phyloP scores from a whole-genome alignment of 345 rosid genomes.

The Murraya paniculata region DNA sequence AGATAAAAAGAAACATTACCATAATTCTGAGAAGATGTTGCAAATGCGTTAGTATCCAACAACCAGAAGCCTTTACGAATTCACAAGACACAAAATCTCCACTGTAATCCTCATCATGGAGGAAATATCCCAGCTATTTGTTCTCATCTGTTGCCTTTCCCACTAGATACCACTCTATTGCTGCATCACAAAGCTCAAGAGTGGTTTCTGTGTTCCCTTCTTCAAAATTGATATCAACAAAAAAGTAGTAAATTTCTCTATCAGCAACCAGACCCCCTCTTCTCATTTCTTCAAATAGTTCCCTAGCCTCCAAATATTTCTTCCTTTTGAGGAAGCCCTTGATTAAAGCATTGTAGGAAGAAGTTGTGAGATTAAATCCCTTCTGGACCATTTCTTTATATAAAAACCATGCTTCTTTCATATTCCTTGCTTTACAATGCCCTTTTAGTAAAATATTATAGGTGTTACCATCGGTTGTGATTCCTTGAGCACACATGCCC shows the following conservation, averaged over 20 bases:
- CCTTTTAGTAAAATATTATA: constrained; percentile 80
- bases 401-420: constrained; percentile 95
- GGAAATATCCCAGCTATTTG: constrained; percentile 20
- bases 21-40: not conserved
- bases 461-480: constrained; percentile 68
- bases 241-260: constrained; percentile 51
- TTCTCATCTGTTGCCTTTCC: constrained; percentile 28
- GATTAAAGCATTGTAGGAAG: constrained; percentile 67
- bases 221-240: constrained; percentile 58
- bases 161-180: constrained; percentile 61
- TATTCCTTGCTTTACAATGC: constrained; percentile 96
- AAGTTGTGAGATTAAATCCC: constrained; percentile 52
- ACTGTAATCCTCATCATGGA: not conserved
- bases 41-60: not conserved
- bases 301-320: constrained; percentile 66
- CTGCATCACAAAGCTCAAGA: constrained; percentile 82
- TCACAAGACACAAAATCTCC: not conserved
- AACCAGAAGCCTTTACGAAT: not conserved
- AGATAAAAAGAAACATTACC: constrained; percentile 7
- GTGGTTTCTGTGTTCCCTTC: constrained; percentile 54
- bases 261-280: constrained; percentile 55
- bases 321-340: constrained; percentile 75
- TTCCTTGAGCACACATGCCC: constrained; percentile 59
- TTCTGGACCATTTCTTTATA: constrained; percentile 59
- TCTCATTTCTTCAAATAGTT: constrained; percentile 73